Conservation (phyloP, 1,139 yeast species). For the Lodderomyces beijingensis region DNA sequence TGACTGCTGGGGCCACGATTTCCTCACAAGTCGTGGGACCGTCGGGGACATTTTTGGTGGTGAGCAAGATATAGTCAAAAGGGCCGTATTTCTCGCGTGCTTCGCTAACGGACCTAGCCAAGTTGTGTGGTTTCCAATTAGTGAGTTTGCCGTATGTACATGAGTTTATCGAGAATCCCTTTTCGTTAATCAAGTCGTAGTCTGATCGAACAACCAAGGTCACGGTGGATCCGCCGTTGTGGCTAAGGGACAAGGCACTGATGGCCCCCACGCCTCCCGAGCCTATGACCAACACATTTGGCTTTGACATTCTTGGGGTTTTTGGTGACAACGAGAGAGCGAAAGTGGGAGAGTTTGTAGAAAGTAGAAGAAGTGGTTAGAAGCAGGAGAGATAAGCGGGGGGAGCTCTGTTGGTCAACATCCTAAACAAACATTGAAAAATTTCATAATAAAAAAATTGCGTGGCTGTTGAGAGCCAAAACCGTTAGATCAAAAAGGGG, state of each 20-base stretch:
- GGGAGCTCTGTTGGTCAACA: no score
- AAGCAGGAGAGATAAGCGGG: no score
- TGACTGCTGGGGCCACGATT: conserved; percentile 52
- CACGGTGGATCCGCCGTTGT: conserved; percentile 44
- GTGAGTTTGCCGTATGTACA: conserved; percentile 54
- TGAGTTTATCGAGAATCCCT: conserved; percentile 61
- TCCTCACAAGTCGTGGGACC: conserved; percentile 51
- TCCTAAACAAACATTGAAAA: no score
- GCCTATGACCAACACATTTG: conserved; percentile 38
- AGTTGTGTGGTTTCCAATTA: conserved; percentile 51
- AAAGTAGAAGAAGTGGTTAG: no score
- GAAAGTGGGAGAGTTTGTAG: no score
- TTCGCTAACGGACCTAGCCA: conserved; percentile 40
- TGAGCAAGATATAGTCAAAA: conserved; percentile 63
- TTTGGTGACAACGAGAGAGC: neutral
- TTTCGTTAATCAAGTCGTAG: conserved; percentile 44
- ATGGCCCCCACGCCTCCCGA: conserved; percentile 65
- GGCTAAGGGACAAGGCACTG: conserved; percentile 56
- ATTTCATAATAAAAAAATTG: no score
- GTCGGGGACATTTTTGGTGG: conserved; percentile 77
- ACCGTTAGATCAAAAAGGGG: no score
- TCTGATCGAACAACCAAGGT: conserved; percentile 66
- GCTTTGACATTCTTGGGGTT: conserved; percentile 11
- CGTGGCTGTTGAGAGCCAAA: no score
- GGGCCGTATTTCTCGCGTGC: conserved; percentile 42